phyloP scores from a whole-genome alignment of 805 yeast species.

The Hanseniaspora lachancei region DNA sequence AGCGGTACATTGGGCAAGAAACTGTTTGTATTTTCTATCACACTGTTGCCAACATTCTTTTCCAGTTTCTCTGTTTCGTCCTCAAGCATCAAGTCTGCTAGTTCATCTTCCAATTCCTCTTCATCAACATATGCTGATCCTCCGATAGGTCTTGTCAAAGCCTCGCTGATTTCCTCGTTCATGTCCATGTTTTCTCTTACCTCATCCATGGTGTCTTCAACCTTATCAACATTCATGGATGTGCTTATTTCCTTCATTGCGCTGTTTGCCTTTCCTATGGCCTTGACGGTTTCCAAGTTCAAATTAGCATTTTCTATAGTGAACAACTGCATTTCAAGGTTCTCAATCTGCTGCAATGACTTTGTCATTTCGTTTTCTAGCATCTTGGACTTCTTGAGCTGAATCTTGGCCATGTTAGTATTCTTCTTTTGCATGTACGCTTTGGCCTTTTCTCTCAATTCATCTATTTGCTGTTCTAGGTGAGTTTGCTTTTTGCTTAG shows the following conservation, averaged over 20 bases:
- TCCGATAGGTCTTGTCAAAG: constrained; percentile 87
- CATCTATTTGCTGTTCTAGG: constrained; percentile 67
- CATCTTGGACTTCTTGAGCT: constrained; percentile 77
- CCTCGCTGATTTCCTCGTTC: constrained; percentile 90
- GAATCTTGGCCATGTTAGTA: constrained; percentile 57
- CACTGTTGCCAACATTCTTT: constrained; percentile 16
- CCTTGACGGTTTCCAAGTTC: constrained; percentile 95
- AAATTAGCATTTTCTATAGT: constrained; percentile 91
- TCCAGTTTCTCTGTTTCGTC: constrained; percentile 48
- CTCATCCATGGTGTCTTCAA: constrained; percentile 95
- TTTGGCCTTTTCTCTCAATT: constrained; percentile 70
- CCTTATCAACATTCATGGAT: constrained; percentile 89
- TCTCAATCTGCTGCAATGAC: constrained; percentile 75
- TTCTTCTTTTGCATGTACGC: constrained; percentile 59
- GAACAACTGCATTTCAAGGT: constrained; percentile 75
- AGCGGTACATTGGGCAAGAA: constrained; percentile 12
- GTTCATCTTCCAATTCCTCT: constrained; percentile 89
- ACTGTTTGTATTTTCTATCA: constrained; percentile 4
- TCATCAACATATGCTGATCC: constrained; percentile 56
- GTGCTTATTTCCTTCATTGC: constrained; percentile 96
- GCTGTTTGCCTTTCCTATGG: constrained; percentile 93
- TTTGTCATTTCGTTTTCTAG: constrained; percentile 65
- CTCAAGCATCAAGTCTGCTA: constrained; percentile 77
- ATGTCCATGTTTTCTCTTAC: constrained; percentile 92
- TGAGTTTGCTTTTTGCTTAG: constrained; percentile 72